phyloP scores from a whole-genome alignment of 192 early-diverging fungal species.

The Entomortierella parvispora region DNA sequence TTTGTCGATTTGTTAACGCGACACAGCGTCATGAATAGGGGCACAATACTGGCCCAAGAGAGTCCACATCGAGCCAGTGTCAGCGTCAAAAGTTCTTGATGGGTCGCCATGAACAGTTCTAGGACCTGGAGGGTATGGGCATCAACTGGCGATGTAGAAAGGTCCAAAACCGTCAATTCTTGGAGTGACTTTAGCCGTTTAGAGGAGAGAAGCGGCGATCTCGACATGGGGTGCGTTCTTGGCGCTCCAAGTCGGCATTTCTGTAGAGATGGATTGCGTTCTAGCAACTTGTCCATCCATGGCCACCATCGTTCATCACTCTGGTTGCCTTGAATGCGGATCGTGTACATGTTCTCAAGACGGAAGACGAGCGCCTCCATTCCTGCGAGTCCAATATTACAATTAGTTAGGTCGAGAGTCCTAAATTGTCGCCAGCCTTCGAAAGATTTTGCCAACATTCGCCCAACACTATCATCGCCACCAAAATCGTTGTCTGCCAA shows the following conservation, averaged over 20 bases:
- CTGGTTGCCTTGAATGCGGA: slow-evolving; percentile 34
- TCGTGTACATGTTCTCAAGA: slow-evolving; percentile 29
- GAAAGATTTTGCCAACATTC: slow-evolving; percentile 18
- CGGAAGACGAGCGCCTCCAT: slow-evolving; percentile 19
- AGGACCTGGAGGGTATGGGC: slow-evolving; percentile 14
- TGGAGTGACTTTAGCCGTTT: slow-evolving; percentile 9
- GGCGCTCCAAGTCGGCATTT: slow-evolving; percentile 38
- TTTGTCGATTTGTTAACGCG: slow-evolving; percentile 29
- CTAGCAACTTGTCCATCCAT: slow-evolving; percentile 38
- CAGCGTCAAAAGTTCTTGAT: slow-evolving; percentile 14
- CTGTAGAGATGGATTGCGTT: slow-evolving; percentile 18
- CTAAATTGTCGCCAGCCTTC: slow-evolving; percentile 28
- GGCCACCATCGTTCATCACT: slow-evolving; percentile 39
- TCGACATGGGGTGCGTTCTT: neutral
- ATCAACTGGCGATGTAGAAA: slow-evolving; percentile 25
- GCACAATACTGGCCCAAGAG: slow-evolving; percentile 14
- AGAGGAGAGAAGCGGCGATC: slow-evolving; percentile 5
- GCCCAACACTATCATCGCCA: slow-evolving; percentile 27
- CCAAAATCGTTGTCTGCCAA: slow-evolving; percentile 43
- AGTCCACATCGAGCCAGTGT: slow-evolving; percentile 15
- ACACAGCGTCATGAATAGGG: slow-evolving; percentile 30
- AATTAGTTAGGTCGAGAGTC: slow-evolving; percentile 34
- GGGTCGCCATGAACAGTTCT: neutral
- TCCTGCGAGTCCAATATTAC: slow-evolving; percentile 39
- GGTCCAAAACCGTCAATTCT: slow-evolving; percentile 23